phyloP scores from a whole-genome alignment of 208 protist species.

The Endotrypanum monterogeii region DNA sequence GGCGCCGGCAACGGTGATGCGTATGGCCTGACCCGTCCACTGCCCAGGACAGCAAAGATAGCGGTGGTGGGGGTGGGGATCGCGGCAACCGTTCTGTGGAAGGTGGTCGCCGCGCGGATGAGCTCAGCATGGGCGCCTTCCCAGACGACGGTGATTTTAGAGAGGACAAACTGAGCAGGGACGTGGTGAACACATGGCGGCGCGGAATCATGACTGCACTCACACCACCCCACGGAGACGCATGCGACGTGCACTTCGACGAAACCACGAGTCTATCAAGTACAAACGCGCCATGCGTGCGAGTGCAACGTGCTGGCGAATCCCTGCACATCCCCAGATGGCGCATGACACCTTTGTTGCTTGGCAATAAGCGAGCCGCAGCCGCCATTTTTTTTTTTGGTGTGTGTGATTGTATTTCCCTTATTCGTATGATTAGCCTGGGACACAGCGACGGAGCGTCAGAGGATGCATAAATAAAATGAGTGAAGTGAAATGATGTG shows the following conservation, averaged over 20 bases:
- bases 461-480: no score
- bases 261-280: background rate
- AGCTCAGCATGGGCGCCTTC: background rate
- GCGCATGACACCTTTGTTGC: background rate
- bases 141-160: background rate
- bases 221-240: background rate
- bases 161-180: background rate
- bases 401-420: background rate
- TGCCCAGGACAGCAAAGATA: constrained; percentile 78
- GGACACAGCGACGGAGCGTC: no score
- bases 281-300: background rate
- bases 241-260: background rate
- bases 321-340: background rate
- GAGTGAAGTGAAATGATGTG: no score
- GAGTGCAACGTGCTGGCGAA: background rate
- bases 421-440: background rate
- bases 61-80: constrained; percentile 32
- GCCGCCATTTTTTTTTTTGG: background rate
- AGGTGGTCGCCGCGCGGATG: background rate
- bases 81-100: background rate
- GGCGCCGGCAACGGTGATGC: constrained; percentile 54
- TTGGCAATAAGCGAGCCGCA: background rate
- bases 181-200: background rate
- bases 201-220: background rate
- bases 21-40: constrained; percentile 61